Evolutionary conservation across 331 rosid species (phyloP).

Genomic region (Dryas integrifolia): DNA sequence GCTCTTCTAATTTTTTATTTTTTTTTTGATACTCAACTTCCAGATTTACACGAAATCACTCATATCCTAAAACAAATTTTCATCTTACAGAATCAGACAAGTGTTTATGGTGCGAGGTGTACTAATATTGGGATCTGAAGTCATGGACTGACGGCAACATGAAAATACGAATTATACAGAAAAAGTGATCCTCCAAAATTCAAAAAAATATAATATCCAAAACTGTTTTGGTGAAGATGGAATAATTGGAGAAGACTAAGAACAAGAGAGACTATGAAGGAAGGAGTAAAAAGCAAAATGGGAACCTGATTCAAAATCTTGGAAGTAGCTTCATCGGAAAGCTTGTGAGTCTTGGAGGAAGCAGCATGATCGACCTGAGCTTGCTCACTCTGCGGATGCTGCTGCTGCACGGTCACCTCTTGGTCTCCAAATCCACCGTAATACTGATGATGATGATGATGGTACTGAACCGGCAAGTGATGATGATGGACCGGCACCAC

Average conservation of each 20-base stretch:
- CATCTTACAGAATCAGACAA: neutral
- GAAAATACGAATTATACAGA: too few relatives aligned
- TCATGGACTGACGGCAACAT: too few relatives aligned
- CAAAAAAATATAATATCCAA: neutral
- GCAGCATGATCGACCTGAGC: slow-evolving; percentile 47
- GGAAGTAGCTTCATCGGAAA: slow-evolving; percentile 59
- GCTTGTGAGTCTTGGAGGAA: slow-evolving; percentile 51
- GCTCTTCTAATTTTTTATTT: too few relatives aligned
- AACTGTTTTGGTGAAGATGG: neutral
- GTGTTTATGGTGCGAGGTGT: slow-evolving; percentile 3
- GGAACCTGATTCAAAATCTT: slow-evolving; percentile 82
- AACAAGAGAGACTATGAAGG: neutral
- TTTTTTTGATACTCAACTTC: neutral
- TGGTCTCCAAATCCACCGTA: slow-evolving; percentile 39
- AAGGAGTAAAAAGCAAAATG: neutral
- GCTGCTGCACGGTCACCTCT: slow-evolving; percentile 38
- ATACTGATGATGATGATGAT: slow-evolving; percentile 50
- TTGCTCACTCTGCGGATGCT: slow-evolving; percentile 14
- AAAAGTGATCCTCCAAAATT: neutral
- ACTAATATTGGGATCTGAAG: neutral
- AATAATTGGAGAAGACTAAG: neutral
- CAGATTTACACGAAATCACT: neutral
- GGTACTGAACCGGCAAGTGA: slow-evolving; percentile 47
- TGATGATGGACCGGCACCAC: slow-evolving; percentile 42
- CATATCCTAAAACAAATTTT: neutral